Percentiles rank a stretch among this genome's conserved stretches.
Conservation (phyloP, 2,329 filamentous ascomycete species). For the Tothia fuscella region DNA sequence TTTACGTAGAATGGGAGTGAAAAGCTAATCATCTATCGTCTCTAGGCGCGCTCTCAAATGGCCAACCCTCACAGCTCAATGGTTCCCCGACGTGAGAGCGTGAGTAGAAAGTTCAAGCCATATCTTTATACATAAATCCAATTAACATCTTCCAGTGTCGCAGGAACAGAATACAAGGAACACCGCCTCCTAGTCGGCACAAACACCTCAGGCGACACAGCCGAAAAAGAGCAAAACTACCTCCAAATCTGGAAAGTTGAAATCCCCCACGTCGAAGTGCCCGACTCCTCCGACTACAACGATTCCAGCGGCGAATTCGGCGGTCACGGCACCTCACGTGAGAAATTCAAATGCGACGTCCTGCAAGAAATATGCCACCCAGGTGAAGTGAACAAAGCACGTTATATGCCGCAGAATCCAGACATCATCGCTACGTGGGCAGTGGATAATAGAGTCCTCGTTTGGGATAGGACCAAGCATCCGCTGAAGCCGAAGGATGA, state of each 20-base stretch:
- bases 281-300: constrained; percentile 76
- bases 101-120: constrained; percentile 32
- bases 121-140: neutral
- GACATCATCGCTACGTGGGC: constrained; percentile 93
- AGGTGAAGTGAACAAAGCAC: constrained; percentile 94
- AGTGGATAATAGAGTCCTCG: constrained; percentile 73
- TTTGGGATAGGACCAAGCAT: constrained; percentile 96
- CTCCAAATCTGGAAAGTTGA: constrained; percentile 91
- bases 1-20: neutral
- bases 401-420: constrained; percentile 94
- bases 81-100: constrained; percentile 91
- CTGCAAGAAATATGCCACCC: constrained; percentile 95
- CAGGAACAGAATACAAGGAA: constrained; percentile 61
- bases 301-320: constrained; percentile 88
- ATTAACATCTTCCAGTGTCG: constrained; percentile 47
- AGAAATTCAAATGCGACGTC: constrained; percentile 77
- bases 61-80: constrained; percentile 95
- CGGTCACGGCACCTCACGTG: constrained; percentile 69
- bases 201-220: constrained; percentile 81
- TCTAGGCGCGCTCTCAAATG: constrained; percentile 90
- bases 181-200: constrained; percentile 90
- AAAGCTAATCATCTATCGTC: constrained; percentile 9
- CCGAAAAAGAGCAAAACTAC: constrained; percentile 77
- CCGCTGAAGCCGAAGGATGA: constrained; percentile 58
- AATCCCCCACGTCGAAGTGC: constrained; percentile 64